phyloP scores from a whole-genome alignment of 495 filamentous ascomycete genomes.

The Penicillium desertorum region DNA sequence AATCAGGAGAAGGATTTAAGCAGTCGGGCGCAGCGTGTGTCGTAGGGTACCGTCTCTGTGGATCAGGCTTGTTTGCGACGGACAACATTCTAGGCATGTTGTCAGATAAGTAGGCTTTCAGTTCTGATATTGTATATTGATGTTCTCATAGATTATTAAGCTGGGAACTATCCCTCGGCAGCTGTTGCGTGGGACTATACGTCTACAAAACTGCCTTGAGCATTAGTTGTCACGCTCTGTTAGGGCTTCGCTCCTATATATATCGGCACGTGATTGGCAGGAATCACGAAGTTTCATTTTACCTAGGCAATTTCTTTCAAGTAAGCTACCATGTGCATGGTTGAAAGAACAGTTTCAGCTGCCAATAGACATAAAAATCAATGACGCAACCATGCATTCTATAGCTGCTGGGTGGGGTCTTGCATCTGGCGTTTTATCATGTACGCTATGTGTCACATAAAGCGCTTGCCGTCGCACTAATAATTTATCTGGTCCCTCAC shows the following conservation, averaged over 20 bases:
- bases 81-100: background rate
- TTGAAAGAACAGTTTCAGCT: background rate
- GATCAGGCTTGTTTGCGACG: background rate
- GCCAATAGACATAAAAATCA: background rate
- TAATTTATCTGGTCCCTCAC: background rate
- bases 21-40: background rate
- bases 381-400: slow-evolving; percentile 1
- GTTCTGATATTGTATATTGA: background rate
- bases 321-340: background rate
- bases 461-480: background rate
- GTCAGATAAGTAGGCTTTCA: background rate
- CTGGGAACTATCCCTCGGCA: background rate
- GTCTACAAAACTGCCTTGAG: background rate
- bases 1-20: background rate
- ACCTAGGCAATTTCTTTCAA: background rate
- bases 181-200: background rate
- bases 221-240: background rate
- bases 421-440: background rate
- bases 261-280: background rate
- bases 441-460: slow-evolving; percentile 3
- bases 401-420: background rate
- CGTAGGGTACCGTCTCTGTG: no score
- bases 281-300: background rate
- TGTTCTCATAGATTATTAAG: background rate
- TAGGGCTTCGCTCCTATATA: slow-evolving; percentile 5